Evolutionary conservation across 306 rosid species (phyloP).

Genomic region (Trifolium fragiferum): DNA sequence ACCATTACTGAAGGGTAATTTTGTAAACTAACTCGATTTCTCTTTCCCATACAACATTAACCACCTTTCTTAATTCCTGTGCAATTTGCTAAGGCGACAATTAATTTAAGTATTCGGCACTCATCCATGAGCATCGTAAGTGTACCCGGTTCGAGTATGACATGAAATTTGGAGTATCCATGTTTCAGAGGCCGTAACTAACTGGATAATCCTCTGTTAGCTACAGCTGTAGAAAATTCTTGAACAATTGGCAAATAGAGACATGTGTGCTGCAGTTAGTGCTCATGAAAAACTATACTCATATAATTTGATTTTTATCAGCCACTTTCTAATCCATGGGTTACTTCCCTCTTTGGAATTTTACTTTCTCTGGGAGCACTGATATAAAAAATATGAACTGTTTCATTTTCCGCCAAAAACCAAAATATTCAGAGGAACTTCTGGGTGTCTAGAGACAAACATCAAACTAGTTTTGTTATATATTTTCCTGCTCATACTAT

Average conservation of each 20-base stretch:
- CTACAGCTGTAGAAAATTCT: background rate
- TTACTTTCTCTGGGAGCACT: too few relatives aligned
- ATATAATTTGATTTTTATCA: constrained; percentile 21
- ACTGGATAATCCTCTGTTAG: background rate
- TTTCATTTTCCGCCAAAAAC: background rate
- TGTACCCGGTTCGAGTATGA: too few relatives aligned
- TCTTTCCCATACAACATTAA: background rate
- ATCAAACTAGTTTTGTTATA: constrained; percentile 14
- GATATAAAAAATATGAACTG: too few relatives aligned
- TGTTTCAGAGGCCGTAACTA: background rate
- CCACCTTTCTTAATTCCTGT: background rate
- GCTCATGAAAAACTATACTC: background rate
- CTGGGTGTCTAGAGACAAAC: constrained; percentile 23
- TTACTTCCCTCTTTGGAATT: constrained; percentile 25
- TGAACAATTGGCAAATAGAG: background rate
- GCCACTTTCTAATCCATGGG: background rate
- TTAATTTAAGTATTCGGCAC: too few relatives aligned
- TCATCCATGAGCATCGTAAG: too few relatives aligned
- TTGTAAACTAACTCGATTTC: background rate
- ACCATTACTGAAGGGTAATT: background rate
- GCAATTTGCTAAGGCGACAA: background rate
- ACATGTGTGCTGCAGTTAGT: background rate
- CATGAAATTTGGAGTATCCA: too few relatives aligned
- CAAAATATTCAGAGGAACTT: constrained; percentile 1
- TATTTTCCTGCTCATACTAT: constrained; percentile 28